Evolutionary conservation across 2,329 filamentous ascomycete genomes (phyloP), one percentile per base, ranked within the genome.

Genomic region (Stachybotrys echinatus): DNA sequence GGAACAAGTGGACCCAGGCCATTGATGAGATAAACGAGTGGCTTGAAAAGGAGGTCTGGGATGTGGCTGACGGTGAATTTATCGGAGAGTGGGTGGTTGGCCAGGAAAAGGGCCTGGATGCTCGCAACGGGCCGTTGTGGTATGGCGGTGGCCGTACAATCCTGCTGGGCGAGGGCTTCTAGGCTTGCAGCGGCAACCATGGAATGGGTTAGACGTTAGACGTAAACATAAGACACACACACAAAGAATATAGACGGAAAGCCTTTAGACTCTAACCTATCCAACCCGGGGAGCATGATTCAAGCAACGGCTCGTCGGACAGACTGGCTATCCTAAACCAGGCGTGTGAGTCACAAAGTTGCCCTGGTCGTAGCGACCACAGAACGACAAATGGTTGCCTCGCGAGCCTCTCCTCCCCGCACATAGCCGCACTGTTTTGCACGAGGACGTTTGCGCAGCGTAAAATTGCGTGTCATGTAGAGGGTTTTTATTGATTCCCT

Each of bases 71-170:
- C 44, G 70, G 64, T 8, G 67, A 68, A 12, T 70, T 74, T 34
- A 63, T 75, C 2, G 85, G 87, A 0, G 87, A 94, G 62, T 96
- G 92, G 91, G 72, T 88, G 21, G 84, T 96, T n/a, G 92, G 92
- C 0, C 82, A 95, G 59, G 90, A 92, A 65, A 86, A 76, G 58
- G 92, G 92, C 0, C 69, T 96, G 49, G 88, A 92, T 61, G 83
- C 83, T 51, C 80, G 89, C 42, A 81, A 79, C 55, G 92, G 92
- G 0, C 75, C 77, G 6, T 69, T 96, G 42, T 97, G 92, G 91
- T 96, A 96, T 71, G 92, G 87, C 34, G 88, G 84, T 22, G 92
- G 92, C 1, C 79, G 87, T 55, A 87, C 83, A 4, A 76, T 95
- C 52, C 70, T 76, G 61, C 48, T 76, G 18, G 83, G 83, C 18